A percentile compares a stretch with the other conserved stretches of the same genome.
Evolutionary conservation across 306 rosid genomes (phyloP).

Genomic region (Oemleria cerasiformis): DNA sequence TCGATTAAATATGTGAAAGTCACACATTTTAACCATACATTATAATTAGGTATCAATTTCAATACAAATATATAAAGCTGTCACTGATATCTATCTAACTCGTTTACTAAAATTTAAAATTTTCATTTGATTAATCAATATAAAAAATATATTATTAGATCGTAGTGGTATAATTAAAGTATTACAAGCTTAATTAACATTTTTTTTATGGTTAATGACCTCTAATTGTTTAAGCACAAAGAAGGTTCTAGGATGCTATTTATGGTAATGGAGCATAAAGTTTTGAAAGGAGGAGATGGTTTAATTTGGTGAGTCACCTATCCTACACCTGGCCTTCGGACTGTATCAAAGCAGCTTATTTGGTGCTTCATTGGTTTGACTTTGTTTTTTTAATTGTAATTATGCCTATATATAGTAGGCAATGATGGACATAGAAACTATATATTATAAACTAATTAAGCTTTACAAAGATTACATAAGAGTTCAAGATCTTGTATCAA

Average conservation of each 20-base stretch:
- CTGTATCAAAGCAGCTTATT: constrained; percentile 19
- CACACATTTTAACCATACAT: no score
- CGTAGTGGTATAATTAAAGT: no score
- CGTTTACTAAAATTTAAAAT: no score
- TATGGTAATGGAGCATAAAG: constrained; percentile 41
- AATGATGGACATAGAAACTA: constrained; percentile 34
- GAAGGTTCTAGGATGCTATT: constrained; percentile 39
- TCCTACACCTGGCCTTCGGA: constrained; percentile 40
- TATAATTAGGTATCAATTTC: no score
- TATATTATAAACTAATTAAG: constrained; percentile 23
- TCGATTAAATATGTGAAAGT: no score
- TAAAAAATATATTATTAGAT: no score
- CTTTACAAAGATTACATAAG: constrained; percentile 18
- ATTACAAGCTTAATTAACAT: constrained; percentile 19
- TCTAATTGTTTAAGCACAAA: constrained; percentile 5
- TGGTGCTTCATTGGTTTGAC: constrained; percentile 29
- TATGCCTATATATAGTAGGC: constrained; percentile 49
- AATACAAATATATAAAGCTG: no score
- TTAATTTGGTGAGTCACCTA: constrained; percentile 38
- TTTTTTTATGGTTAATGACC: constrained; percentile 27
- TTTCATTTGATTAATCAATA: no score
- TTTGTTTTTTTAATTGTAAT: constrained; percentile 11
- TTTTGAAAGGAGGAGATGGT: constrained; percentile 6
- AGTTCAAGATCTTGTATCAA: constrained; percentile 33
- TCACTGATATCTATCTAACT: no score